Conservation (phyloP, 2,329 filamentous ascomycete species). For the Aspergillus udagawae region DNA sequence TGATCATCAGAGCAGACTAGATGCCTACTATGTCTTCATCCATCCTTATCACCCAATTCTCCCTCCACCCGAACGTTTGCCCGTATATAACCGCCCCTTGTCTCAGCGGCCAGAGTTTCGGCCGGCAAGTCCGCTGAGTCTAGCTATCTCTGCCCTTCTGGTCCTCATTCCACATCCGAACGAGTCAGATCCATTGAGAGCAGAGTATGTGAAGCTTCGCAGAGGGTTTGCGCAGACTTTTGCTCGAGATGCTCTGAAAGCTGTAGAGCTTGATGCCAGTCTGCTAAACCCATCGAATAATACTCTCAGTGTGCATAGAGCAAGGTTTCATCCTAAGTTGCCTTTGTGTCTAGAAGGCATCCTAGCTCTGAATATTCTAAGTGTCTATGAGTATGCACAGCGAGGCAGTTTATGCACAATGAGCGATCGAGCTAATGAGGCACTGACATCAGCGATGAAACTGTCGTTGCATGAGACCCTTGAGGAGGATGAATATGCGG, state of each 20-base stretch:
- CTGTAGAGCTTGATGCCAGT: conserved; percentile 24
- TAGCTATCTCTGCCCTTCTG: conserved; percentile 27
- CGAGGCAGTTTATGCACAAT: conserved; percentile 27
- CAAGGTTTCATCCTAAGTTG: conserved; percentile 14
- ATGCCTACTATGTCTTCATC: conserved; percentile 31
- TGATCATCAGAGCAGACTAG: conserved; percentile 16
- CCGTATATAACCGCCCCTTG: conserved; percentile 14
- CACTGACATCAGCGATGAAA: conserved; percentile 22
- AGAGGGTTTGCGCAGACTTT: conserved; percentile 21
- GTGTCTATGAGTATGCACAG: conserved; percentile 30
- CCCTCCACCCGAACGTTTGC: conserved; percentile 17
- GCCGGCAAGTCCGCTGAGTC: conserved; percentile 21
- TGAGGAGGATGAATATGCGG: conserved; percentile 17
- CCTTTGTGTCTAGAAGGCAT: conserved; percentile 25
- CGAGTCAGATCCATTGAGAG: conserved; percentile 15
- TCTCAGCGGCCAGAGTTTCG: conserved; percentile 8
- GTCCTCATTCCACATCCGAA: conserved; percentile 23
- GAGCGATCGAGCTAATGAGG: conserved; percentile 26
- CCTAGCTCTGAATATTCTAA: conserved; percentile 23
- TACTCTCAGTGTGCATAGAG: conserved; percentile 11
- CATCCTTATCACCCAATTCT: conserved; percentile 28
- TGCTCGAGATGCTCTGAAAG: conserved; percentile 19
- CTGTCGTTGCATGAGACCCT: conserved; percentile 21
- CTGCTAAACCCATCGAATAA: conserved; percentile 11
- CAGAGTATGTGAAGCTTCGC: conserved; percentile 18